phyloP scores from a whole-genome alignment of 768 basidiomycete genomes.

The Mycena rebaudengoi region DNA sequence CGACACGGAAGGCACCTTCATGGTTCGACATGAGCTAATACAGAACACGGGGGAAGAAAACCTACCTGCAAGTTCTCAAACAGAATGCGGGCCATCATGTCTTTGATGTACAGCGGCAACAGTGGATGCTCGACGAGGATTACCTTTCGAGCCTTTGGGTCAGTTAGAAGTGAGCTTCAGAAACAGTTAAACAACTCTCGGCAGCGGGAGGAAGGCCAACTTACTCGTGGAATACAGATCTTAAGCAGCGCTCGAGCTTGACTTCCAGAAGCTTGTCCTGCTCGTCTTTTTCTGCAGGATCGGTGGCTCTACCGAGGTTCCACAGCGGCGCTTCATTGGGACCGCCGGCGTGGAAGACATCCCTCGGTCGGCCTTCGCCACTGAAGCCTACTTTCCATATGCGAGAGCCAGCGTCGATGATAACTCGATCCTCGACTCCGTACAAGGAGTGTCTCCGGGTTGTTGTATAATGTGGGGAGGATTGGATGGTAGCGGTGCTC shows the following conservation, averaged over 20 bases:
- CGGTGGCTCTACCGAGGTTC: conserved; percentile 64
- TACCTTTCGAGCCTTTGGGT: conserved; percentile 95
- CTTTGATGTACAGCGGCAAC: conserved; percentile 87
- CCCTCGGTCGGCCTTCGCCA: conserved; percentile 90
- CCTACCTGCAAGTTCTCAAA: conserved; percentile 90
- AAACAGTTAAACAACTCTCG: conserved; percentile 30
- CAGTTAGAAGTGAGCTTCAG: conserved; percentile 86
- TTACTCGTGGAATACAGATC: conserved; percentile 88
- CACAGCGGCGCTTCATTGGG: conserved; percentile 59
- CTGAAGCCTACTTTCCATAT: conserved; percentile 99
- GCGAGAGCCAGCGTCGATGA: conserved; percentile 93
- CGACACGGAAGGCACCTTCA: conserved; percentile 90
- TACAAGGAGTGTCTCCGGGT: conserved; percentile 93
- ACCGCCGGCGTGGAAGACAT: conserved; percentile 75
- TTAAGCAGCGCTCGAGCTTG: conserved; percentile 70
- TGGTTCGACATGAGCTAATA: neutral
- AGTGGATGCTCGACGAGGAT: conserved; percentile 92
- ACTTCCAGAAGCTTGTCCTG: conserved; percentile 77
- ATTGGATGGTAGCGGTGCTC: conserved; percentile 62
- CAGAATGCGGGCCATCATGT: conserved; percentile 82
- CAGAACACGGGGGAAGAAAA: neutral
- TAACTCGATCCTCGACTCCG: conserved; percentile 94
- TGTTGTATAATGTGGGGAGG: conserved; percentile 86
- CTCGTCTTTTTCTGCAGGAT: conserved; percentile 69
- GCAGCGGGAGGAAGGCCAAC: conserved; percentile 35